A percentile compares a stretch with the other conserved stretches of the same genome.
These are phyloP conservation scores for Cercospora sp. DNA, from an alignment of 2,329 filamentous ascomycete genomes.

Conservation along the genomic window DNA sequence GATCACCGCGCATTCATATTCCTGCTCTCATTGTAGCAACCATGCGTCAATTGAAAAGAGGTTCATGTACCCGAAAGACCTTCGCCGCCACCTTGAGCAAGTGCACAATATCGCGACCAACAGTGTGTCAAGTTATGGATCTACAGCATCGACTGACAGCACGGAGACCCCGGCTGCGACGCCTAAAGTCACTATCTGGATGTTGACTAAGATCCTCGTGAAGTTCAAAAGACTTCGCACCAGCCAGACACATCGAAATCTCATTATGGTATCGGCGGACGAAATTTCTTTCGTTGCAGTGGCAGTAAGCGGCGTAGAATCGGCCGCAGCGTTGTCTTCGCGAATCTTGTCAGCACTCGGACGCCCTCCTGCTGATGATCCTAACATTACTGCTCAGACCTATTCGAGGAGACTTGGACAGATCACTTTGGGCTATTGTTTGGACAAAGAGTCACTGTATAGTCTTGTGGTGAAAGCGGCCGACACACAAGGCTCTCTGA, in stretches of 20 bases:
- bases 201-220: neutral
- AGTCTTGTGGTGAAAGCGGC: neutral
- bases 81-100: constrained; percentile 15
- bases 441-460: neutral
- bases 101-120: constrained; percentile 6
- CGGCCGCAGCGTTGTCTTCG: neutral
- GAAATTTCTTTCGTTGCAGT: neutral
- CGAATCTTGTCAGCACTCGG: neutral
- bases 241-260: neutral
- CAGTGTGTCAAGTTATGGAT: too few species aligned
- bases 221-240: neutral
- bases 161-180: too few species aligned
- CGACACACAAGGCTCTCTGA: neutral
- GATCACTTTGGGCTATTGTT: neutral
- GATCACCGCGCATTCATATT: neutral
- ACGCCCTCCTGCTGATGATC: neutral
- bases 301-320: neutral
- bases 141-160: too few species aligned
- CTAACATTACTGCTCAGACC: neutral
- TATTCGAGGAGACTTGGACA: neutral
- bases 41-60: too few species aligned
- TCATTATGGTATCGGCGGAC: neutral
- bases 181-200: neutral
- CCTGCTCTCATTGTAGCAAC: too few species aligned
- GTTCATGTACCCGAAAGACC: constrained; percentile 23